Evolutionary conservation across 345 rosid genomes (phyloP), one percentile per base, ranked within the genome.

Genomic region (Carallia brachiata): DNA sequence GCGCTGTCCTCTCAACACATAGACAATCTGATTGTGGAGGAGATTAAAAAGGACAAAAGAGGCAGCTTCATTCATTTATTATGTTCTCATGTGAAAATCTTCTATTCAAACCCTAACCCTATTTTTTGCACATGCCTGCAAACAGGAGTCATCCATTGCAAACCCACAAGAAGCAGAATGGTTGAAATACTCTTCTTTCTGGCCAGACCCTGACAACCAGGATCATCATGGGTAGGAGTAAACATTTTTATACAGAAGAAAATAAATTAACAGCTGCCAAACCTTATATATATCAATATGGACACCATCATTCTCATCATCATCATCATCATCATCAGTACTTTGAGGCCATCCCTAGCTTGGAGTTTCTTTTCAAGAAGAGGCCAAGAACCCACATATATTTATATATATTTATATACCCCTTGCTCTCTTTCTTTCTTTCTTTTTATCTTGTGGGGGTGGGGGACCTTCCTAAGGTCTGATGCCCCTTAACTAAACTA

Each of bases 121-220:
- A 72, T 64, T 40, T 64, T 40, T 36, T 47, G 36, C 55, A 66
- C 68, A 66, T 79, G 70, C 52, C 56, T 62, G 18, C 17, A 47
- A 12, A 56, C 88, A 95, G 99, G 99, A 87, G 68, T 82, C 96
- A 73, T 89, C 97, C 52, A 79, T 92, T 66, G 76, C 90, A 74
- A 92, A 90, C 84, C 91, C 88, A 66, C 97, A 89, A 79, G 99
- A 92, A 79, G 79, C 98, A 68, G 99, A 96, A 63, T 95, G 99
- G 99, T 58, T 95, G 84, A 95, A 95, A 89, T 95, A 89, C 78
- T 91, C 98, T 32, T 73, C 98, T 44, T 95, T 90, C 92, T 95
- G 99, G 99, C 88, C 89, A 50, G 92, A 90, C 76, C 93, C 99
- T 76, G 96, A 90, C 91, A 89, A 89, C 84, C 97, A 88, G 79